Evolutionary conservation across 495 filamentous ascomycete genomes (phyloP).

Genomic region (Arthonia radiata): DNA sequence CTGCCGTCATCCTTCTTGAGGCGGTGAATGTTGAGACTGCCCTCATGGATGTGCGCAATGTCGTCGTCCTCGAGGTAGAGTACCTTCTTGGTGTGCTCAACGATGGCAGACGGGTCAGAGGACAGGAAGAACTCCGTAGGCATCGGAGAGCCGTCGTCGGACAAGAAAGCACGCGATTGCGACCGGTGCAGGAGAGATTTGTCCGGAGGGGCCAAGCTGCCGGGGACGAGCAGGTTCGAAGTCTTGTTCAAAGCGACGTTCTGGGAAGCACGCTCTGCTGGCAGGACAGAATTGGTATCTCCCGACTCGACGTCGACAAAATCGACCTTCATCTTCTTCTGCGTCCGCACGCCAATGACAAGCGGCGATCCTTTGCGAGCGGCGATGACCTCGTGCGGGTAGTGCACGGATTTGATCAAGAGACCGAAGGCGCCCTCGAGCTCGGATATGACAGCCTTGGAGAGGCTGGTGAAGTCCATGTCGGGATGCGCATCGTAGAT

Average conservation of each 20-base stretch:
- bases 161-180: constrained; percentile 94
- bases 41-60: constrained; percentile 97
- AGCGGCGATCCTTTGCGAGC: constrained; percentile 94
- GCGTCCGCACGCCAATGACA: constrained; percentile 82
- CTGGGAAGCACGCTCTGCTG: constrained; percentile 86
- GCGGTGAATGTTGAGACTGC: constrained; percentile 94
- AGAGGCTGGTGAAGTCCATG: constrained; percentile 85
- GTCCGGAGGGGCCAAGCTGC: constrained; percentile 63
- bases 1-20: constrained; percentile 88
- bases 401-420: constrained; percentile 92
- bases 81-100: constrained; percentile 99
- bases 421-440: constrained; percentile 93
- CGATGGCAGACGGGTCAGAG: constrained; percentile 90
- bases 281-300: constrained; percentile 55
- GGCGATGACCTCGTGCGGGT: constrained; percentile 90
- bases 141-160: constrained; percentile 88
- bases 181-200: constrained; percentile 94
- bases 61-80: constrained; percentile 98
- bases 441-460: constrained; percentile 94
- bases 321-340: constrained; percentile 99
- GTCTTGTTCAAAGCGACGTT: constrained; percentile 87
- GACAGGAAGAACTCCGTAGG: constrained; percentile 98
- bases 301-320: constrained; percentile 96
- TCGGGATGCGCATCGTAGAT: constrained; percentile 86
- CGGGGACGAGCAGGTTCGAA: constrained; percentile 26